Conservation (phyloP, 2,329 filamentous ascomycete genomes). For the Botrytis deweyae region DNA sequence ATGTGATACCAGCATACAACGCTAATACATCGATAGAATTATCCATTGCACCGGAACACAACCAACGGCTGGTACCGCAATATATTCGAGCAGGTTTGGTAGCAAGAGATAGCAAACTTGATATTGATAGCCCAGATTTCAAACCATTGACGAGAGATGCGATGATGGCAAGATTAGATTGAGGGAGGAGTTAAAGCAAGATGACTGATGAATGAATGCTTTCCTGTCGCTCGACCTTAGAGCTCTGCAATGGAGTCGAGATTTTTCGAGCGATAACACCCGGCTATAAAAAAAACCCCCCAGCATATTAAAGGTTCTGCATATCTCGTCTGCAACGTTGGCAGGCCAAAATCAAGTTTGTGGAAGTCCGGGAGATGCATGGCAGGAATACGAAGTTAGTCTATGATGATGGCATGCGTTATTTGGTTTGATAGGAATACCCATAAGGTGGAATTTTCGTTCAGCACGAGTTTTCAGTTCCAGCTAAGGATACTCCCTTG, state of each 20-base stretch:
- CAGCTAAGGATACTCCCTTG: constrained; percentile 30
- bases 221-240: constrained; percentile 37
- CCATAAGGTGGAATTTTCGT: constrained; percentile 36
- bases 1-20: constrained; percentile 3
- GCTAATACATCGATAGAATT: constrained; percentile 62
- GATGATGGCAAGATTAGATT: constrained; percentile 98
- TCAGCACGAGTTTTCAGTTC: constrained; percentile 33
- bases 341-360: constrained; percentile 34
- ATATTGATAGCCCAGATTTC: constrained; percentile 88
- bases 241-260: constrained; percentile 33
- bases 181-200: constrained; percentile 45
- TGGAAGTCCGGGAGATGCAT: constrained; percentile 36
- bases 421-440: constrained; percentile 38
- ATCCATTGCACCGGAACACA: constrained; percentile 88
- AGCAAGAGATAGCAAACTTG: constrained; percentile 55
- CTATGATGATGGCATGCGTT: constrained; percentile 38
- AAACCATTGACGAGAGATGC: constrained; percentile 88
- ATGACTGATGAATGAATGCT: constrained; percentile 41
- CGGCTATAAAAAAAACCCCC: constrained; percentile 30
- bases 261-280: constrained; percentile 36
- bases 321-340: constrained; percentile 33
- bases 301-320: constrained; percentile 37
- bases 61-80: constrained; percentile 80
- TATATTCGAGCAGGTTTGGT: constrained; percentile 76
- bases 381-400: constrained; percentile 35